A percentile compares a stretch with the other conserved stretches of the same genome.
These are phyloP conservation scores for Zygotorulaspora florentina DNA, from an alignment of 805 yeast genomes.

Conservation along the genomic window DNA sequence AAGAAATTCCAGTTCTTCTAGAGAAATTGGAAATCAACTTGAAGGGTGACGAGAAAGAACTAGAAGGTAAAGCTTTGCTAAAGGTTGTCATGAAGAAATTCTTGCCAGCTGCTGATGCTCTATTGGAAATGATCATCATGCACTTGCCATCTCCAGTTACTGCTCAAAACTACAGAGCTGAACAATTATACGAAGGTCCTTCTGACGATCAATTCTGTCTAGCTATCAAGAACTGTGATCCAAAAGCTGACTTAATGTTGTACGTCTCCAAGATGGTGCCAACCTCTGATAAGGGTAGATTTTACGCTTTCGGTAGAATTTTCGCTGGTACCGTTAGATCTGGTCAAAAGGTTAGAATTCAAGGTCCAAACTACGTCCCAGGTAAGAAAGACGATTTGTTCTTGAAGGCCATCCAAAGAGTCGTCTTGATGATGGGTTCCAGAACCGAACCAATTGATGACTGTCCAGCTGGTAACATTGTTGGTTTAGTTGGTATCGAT, in stretches of 20 bases:
- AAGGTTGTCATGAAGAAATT: constrained; percentile 99
- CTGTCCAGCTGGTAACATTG: constrained; percentile 99
- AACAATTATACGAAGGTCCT: constrained; percentile 99
- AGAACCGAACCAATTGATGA: constrained; percentile 96
- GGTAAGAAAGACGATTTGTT: constrained; percentile 98
- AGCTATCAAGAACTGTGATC: constrained; percentile 98
- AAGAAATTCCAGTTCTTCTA: constrained; percentile 85
- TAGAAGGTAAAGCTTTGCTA: constrained; percentile 97
- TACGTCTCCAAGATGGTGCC: constrained; percentile 99
- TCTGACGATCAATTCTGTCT: constrained; percentile 81
- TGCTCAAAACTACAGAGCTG: constrained; percentile 99
- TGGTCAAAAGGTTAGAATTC: constrained; percentile 99
- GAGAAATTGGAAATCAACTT: constrained; percentile 90
- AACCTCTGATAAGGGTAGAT: constrained; percentile 99
- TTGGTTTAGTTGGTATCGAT: constrained; percentile 99
- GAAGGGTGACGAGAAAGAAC: constrained; percentile 96
- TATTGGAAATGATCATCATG: constrained; percentile 96
- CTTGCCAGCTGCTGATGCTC: constrained; percentile 99
- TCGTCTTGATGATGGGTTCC: constrained; percentile 99
- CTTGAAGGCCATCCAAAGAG: constrained; percentile 97
- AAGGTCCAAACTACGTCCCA: constrained; percentile 99
- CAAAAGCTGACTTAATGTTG: constrained; percentile 95
- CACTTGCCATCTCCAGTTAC: constrained; percentile 99
- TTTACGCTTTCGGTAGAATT: constrained; percentile 99
- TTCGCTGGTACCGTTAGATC: constrained; percentile 99